A percentile compares a stretch with the other conserved stretches of the same genome.
phyloP scores from a whole-genome alignment of 148 eudicot species.

The Talinum fruticosum region DNA sequence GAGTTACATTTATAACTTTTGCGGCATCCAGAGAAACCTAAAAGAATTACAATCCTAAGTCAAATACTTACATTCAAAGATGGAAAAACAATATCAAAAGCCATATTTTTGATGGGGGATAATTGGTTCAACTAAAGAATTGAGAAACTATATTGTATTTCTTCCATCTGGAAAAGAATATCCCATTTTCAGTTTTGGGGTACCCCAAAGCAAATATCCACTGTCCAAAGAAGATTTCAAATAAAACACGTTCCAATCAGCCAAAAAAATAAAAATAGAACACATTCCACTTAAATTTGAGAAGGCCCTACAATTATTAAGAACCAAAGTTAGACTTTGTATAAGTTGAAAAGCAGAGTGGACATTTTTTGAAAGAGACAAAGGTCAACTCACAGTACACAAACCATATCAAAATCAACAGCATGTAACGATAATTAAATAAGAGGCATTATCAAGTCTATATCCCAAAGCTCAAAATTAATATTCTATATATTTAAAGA shows the following conservation, averaged over 20 bases:
- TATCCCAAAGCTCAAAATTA: not conserved
- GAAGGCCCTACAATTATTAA: not conserved
- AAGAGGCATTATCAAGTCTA: not conserved
- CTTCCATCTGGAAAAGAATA: not conserved
- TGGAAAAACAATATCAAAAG: not conserved
- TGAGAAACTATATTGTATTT: not conserved
- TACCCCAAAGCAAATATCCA: not conserved
- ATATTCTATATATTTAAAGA: not conserved
- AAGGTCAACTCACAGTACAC: not conserved
- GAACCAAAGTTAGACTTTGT: not conserved
- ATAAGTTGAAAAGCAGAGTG: not conserved
- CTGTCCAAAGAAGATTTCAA: not conserved
- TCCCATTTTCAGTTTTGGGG: not conserved
- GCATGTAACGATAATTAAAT: not conserved
- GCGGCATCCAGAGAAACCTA: slow-evolving; percentile 94
- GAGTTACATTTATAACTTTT: slow-evolving; percentile 93
- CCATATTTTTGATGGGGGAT: not conserved
- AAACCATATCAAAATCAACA: not conserved
- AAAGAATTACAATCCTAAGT: not conserved
- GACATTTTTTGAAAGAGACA: not conserved
- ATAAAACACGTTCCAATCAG: no score
- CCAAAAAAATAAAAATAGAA: not conserved
- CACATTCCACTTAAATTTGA: not conserved
- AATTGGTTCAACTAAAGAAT: not conserved
- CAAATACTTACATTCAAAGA: slow-evolving; percentile 2